phyloP scores from a whole-genome alignment of 208 protist genomes.

The Leishmania martiniquensis region DNA sequence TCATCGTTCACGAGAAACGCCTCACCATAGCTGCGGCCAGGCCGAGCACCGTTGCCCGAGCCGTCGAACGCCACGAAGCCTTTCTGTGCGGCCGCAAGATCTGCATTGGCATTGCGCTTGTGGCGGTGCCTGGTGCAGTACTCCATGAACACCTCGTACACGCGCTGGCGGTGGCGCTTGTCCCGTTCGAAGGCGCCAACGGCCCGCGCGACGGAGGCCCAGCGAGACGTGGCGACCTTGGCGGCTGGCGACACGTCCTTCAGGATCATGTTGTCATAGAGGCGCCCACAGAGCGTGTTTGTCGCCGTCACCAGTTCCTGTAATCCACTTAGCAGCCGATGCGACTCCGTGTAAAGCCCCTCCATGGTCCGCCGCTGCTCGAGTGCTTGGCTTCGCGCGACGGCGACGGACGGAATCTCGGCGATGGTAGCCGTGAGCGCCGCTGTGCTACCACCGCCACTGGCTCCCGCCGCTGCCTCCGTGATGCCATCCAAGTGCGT shows the following conservation, averaged over 20 bases:
- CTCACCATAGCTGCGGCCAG: slow-evolving; percentile 18
- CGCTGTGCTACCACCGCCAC: not conserved
- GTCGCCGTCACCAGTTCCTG: slow-evolving; percentile 46
- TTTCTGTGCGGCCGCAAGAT: not conserved
- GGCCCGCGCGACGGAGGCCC: slow-evolving; percentile 65
- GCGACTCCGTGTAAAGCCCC: slow-evolving; percentile 64
- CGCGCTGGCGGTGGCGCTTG: slow-evolving; percentile 68
- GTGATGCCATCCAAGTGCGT: not conserved
- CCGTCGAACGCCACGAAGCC: not conserved
- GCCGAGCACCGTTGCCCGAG: not conserved
- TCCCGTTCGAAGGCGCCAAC: slow-evolving; percentile 75
- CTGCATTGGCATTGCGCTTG: slow-evolving; percentile 3
- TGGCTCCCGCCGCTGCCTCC: not conserved
- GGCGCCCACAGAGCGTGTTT: slow-evolving; percentile 60
- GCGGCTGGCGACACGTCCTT: slow-evolving; percentile 46
- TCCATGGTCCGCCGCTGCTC: slow-evolving; percentile 52
- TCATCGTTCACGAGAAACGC: slow-evolving; percentile 15
- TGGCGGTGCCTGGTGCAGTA: slow-evolving; percentile 64
- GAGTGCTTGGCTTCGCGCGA: slow-evolving; percentile 40
- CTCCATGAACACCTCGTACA: slow-evolving; percentile 80
- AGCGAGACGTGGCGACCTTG: slow-evolving; percentile 72
- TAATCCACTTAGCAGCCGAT: slow-evolving; percentile 59
- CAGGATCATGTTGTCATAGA: slow-evolving; percentile 73
- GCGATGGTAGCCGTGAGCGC: not conserved
- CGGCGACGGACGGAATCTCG: slow-evolving; percentile 49